Evolutionary conservation across 2,329 filamentous ascomycete species (phyloP).

Genomic region (Colletotrichum sp.): DNA sequence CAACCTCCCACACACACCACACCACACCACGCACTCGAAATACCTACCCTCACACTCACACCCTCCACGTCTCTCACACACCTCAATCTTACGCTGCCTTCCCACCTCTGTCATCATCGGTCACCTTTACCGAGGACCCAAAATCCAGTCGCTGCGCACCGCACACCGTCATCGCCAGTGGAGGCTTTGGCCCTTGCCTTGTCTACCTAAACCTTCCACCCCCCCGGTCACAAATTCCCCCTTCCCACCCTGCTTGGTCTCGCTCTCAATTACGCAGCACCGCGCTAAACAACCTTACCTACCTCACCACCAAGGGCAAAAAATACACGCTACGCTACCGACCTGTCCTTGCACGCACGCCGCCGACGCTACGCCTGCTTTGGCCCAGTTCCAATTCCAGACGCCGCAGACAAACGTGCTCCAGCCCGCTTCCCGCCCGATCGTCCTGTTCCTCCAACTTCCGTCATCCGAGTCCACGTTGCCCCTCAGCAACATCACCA

Average conservation of each 20-base stretch:
- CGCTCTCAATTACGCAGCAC: neutral
- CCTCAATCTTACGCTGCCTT: neutral
- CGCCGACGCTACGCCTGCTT: neutral
- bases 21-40: neutral
- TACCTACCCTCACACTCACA: neutral
- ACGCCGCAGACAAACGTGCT: constrained; percentile 4
- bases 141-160: neutral
- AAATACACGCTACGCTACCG: neutral
- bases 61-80: neutral
- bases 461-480: constrained; percentile 22
- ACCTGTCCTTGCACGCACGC: neutral
- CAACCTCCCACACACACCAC: neutral
- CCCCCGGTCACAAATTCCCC: neutral
- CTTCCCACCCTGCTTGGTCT: constrained; percentile 6
- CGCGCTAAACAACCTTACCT: neutral
- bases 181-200: neutral
- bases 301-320: neutral
- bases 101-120: constrained; percentile 17
- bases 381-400: neutral
- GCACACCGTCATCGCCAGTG: constrained; percentile 15
- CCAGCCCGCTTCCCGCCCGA: constrained; percentile 10
- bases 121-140: neutral
- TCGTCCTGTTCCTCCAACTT: constrained; percentile 18
- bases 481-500: constrained; percentile 17
- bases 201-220: constrained; percentile 11